Base-by-base conservation (phyloP, 495 filamentous ascomycete genomes). In the Cetradonia linearis region DNA sequence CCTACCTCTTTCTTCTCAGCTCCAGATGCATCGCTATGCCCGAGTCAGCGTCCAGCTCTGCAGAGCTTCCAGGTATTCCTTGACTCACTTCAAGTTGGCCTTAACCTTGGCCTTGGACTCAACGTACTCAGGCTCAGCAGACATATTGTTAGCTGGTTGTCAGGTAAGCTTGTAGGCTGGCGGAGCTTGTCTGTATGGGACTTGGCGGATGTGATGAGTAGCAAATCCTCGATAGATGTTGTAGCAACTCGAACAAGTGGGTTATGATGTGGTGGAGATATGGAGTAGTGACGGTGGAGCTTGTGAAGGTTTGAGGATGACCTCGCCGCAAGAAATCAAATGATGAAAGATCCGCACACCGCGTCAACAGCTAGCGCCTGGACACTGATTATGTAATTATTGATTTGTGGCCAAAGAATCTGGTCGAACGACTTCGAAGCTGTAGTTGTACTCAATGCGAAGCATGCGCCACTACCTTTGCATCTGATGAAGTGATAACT, bases 91-190 rank as follows among this genome's bases (percentile, higher is more conserved):
- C 69, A 96, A 76, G 77, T 96, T 88, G 72, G 87, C 85, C 86
- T 94, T 93, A 78, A 86, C 85, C 85, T 95, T 94, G 78, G 86
- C 85, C 85, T 95, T 95, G 55, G 78, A 68, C 53, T 77, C 72
- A 46, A 73, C 73, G 69, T 91, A 86, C 65, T 94, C 88, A 56
- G 83, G 86, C 69, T 91, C 83, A 54, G 78, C 73, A 68, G 82
- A 80, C 83, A 86, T 86, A 61, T 67, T 84, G 60, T 58, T 28
- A 34, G 20, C 54, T 44, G 36, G n/a, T 46, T 46, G 42, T 56
- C 38, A 56, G n/a, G 50, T 34, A 50, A 27, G 46, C 18, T 52
- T 23, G 13, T 18, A 2, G 6, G 11, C 16, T 37, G 25, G 37
- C 34, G 6, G 46, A 55, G 58, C n/a, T 53, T 55, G 20, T 52